Percentiles rank a stretch among this genome's conserved stretches.
Conservation (phyloP, 169 alveolate species). For the Plasmodium relictum region DNA sequence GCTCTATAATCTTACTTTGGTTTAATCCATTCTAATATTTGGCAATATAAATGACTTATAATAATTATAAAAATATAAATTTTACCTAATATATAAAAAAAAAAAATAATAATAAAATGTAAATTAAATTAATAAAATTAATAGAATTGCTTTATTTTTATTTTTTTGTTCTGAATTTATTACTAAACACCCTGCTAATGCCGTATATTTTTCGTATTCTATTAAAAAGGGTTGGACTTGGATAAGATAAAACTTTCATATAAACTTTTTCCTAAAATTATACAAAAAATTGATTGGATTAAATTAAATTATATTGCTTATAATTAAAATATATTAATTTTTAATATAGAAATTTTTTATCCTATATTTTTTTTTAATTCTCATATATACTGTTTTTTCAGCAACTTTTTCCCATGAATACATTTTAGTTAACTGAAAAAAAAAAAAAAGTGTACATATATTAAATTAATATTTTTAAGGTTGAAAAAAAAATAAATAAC, state of each 20-base stretch:
- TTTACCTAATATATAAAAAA: conserved; percentile 13
- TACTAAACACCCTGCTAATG: conserved; percentile 72
- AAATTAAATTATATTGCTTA: background rate
- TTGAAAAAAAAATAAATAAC: background rate
- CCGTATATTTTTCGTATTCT: conserved; percentile 47
- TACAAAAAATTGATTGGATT: too few species aligned
- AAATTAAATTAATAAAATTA: too few species aligned
- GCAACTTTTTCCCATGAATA: conserved; percentile 87
- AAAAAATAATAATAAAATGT: background rate
- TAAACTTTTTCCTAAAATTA: conserved; percentile 68
- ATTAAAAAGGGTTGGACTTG: conserved; percentile 33
- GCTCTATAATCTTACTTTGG: conserved; percentile 27
- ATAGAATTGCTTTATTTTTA: too few species aligned
- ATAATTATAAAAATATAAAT: conserved; percentile 65
- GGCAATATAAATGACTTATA: conserved; percentile 47
- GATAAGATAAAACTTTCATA: conserved; percentile 45
- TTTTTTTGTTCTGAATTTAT: too few species aligned
- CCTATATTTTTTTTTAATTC: background rate
- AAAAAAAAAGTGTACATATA: conserved; percentile 5
- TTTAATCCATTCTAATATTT: conserved; percentile 58
- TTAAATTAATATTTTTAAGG: background rate
- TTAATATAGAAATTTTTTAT: too few species aligned
- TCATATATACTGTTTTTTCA: conserved; percentile 65
- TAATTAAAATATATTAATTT: too few species aligned
- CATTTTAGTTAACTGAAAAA: conserved; percentile 78